Base-by-base conservation (phyloP, 805 yeast genomes). In the Kregervanrija fluxuum region DNA sequence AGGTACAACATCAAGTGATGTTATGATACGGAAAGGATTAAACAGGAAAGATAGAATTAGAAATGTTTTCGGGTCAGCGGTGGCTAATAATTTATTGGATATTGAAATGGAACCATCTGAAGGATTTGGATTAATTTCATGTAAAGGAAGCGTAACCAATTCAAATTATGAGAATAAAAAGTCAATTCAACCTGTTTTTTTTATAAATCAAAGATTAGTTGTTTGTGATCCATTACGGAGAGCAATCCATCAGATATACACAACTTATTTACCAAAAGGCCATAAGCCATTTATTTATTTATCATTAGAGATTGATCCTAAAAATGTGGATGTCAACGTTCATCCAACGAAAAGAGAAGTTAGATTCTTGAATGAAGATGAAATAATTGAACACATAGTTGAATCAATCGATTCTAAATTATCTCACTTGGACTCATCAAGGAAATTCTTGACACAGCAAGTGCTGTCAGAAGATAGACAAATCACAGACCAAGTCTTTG, bases 261-360 rank as follows among this genome's bases (percentile, higher is more conserved):
- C 79, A 14, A 63, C 74, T 3, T 85, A 75, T 57, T 62, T 91
- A 14, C 96, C 97, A 0, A 85, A 82, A 52, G 95, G 95, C 0
- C 70, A 70, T 37, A 77, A 73, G 51, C 83, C 95, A 0, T 93
- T 93, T 58, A 71, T 86, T 1, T 93, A 89, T 61, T 47, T 93
- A 42, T 71, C 85, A 40, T 59, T 93, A n/a, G 67, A 67, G 14
- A 77, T 93, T 2, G 67, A 71, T 16, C 85, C 96, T 1, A 65
- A 64, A 32, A 80, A 82, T 48, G 71, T 93, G 8, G 99, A 93
- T 60, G 98, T 93, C 12, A 93, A 93, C 59, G 82, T 93, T 11
- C 99, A 93, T 58, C 99, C 99, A 0, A 91, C 98, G 0, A 93
- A 93, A 54, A 73, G 91, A 47, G 97, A 91, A 55, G 97, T 93